Base-by-base conservation (phyloP, 345 rosid genomes). In the Murraya paniculata region DNA sequence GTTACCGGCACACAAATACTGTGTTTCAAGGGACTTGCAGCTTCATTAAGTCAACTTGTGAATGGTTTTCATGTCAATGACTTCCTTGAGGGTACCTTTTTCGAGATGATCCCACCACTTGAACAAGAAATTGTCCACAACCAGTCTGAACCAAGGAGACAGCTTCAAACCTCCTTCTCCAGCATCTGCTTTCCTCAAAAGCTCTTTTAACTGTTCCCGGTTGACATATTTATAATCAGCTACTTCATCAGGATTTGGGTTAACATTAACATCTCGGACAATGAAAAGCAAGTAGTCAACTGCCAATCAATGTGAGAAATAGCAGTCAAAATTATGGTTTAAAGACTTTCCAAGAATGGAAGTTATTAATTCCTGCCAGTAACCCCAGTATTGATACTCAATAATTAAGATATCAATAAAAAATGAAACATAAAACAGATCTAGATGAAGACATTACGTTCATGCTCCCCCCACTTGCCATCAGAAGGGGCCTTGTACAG, bases 381-480 rank as follows among this genome's bases (percentile, higher is more conserved):
- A 5, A 61, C 27, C 61, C 28, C 27, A 27, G 11, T 60, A 59
- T 60, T 27, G 33, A 60, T 25, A 38, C 31, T 38, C 16, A 30
- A 25, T 41, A 21, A 68, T 24, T 39, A 68, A 68, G 27, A 6
- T 14, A 71, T 6, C 25, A 5, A 9, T 21, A 5, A 22, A 22
- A 57, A 65, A 68, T 60, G 27, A 74, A 30, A 19, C 33, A 13
- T 70, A 56, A 25, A 75, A 38, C 10, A 68, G 50, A 38, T 48
- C 35, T n/a, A 33, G 73, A 58, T 14, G 60, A 60, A 77, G 61
- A 39, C 22, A 66, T 85, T 89, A 95, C 99, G 90, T 91, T 95
- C 97, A 77, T 95, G 99, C 86, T 95, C 98, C 59, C 98, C 99
- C 98, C 99, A 95, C 80, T 91, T 92, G 73, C 98, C 98, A 79